Evolutionary conservation across 2,329 filamentous ascomycete genomes (phyloP), one percentile per base, ranked within the genome.

Genomic region (Westerdykella ornata): DNA sequence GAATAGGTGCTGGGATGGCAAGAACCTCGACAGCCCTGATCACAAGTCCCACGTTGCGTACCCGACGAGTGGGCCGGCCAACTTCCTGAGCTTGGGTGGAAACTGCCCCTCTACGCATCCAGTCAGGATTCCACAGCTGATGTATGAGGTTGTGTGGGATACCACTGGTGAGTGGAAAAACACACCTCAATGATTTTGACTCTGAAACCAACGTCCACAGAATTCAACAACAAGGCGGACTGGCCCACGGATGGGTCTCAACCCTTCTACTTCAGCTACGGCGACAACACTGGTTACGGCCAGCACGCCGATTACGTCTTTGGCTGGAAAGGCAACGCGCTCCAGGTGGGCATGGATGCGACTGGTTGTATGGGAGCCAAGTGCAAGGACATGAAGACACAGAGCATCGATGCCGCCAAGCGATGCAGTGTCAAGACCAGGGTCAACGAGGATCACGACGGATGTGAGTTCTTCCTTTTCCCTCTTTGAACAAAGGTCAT

Each of bases 11-110:
- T 73, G 71, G 71, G 70, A 74, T 41, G 71, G 71, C 46, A 65
- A 63, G 48, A 72, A 73, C 52, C 45, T 70, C 5, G 74, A 77
- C 53, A 72, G 72, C 16, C 41, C 56, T 1, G 72, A 81, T 59
- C 78, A 81, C 69, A 73, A 72, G 62, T 69, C 69, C 45, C 78
- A 69, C 49, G 63, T 70, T 18, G 57, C 68, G 15, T 70, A 70
- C 46, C 68, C 68, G 2, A 56, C 53, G 17, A 51, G 11, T 9
- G 53, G 53, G 22, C 48, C 53, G 12, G 51, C 52, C 17, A 46
- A 43, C 38, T 56, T 56, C 50, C 42, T 53, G 15, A 42, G 20
- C 39, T 35, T 49, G 43, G 11, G 66, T 35, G 67, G 68, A 17
- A 44, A 49, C 26, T 71, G 68, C 51, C 68, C 68, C 1, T 53